Percentiles rank a stretch among this genome's conserved stretches.
phyloP scores from a whole-genome alignment of 176 grass and related monocot genomes.

The Oryza meridionalis region DNA sequence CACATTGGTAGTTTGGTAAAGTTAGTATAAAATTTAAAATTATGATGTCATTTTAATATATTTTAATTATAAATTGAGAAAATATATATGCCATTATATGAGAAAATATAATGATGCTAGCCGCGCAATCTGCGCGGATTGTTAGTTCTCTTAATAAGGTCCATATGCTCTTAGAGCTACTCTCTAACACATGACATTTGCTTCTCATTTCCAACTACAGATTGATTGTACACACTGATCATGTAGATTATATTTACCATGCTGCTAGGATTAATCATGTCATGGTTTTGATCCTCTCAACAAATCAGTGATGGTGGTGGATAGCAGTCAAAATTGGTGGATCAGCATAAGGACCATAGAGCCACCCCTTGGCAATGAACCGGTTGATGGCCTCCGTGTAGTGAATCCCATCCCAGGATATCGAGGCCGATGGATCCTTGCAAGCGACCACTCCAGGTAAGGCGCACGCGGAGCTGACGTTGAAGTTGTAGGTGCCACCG shows the following conservation, averaged over 20 bases:
- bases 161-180: no score
- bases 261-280: not conserved
- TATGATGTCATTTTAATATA: no score
- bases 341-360: conserved; percentile 20
- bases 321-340: not conserved
- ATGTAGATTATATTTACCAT: not conserved
- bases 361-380: conserved; percentile 34
- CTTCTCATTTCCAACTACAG: no score
- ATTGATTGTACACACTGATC: no score
- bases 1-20: no score
- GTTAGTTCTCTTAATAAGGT: no score
- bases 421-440: not conserved
- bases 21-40: no score
- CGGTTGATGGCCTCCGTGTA: conserved; percentile 35
- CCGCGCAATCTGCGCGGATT: no score
- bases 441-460: conserved; percentile 15
- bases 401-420: conserved; percentile 47
- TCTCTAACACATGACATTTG: no score
- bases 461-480: not conserved
- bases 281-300: not conserved
- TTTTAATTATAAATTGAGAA: no score
- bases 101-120: no score
- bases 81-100: no score
- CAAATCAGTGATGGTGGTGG: not conserved
- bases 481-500: conserved; percentile 38